phyloP scores from a whole-genome alignment of 202 grass and related monocot species.

The Miscanthus sacchariflorus region DNA sequence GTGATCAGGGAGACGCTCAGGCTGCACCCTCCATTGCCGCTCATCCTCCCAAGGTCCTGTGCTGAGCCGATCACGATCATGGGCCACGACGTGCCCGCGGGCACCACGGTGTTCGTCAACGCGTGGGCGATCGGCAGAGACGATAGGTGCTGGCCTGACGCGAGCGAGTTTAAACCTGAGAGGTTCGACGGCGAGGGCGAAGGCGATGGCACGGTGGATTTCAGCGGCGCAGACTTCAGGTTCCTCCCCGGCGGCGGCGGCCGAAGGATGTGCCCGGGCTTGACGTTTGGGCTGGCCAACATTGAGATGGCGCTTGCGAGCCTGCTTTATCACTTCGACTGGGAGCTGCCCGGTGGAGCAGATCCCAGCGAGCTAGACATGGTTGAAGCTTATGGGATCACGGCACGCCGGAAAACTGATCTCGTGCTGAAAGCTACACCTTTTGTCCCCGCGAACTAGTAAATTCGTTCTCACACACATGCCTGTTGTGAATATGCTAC shows the following conservation, averaged over 20 bases:
- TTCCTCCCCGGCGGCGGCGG: conserved; percentile 46
- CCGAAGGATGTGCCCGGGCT: conserved; percentile 51
- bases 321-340: conserved; percentile 49
- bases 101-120: conserved; percentile 16
- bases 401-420: not conserved
- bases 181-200: conserved; percentile 42
- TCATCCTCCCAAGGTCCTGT: conserved; percentile 37
- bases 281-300: conserved; percentile 23
- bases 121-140: conserved; percentile 47
- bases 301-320: conserved; percentile 19
- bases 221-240: conserved; percentile 29
- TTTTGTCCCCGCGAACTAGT: not conserved
- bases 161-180: conserved; percentile 41
- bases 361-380: conserved; percentile 22
- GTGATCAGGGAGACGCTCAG: conserved; percentile 52
- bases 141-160: conserved; percentile 19
- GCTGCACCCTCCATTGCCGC: conserved; percentile 37
- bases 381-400: conserved; percentile 26
- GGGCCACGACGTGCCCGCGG: conserved; percentile 38
- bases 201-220: not conserved
- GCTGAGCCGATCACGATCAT: conserved; percentile 20
- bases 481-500: not conserved
- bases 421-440: not conserved
- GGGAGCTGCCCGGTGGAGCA: conserved; percentile 25
- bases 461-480: not conserved